phyloP scores from a whole-genome alignment of 2,329 filamentous ascomycete species.

The Biscogniauxia sp. region DNA sequence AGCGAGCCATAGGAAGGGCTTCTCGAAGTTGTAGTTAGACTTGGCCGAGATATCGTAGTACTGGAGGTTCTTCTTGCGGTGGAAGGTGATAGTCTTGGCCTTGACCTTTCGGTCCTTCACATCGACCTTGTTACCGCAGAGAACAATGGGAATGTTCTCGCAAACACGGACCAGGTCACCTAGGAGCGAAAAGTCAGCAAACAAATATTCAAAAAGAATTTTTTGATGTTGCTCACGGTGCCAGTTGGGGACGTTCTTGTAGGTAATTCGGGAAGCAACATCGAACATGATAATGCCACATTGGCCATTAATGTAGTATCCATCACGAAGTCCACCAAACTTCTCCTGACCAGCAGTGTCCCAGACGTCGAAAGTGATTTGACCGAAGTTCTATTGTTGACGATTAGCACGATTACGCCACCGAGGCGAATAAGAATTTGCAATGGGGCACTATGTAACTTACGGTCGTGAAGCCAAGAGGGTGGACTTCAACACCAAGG shows the following conservation, averaged over 20 bases:
- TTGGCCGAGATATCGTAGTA: constrained; percentile 99
- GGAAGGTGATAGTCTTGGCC: constrained; percentile 99
- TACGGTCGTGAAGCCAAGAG: constrained; percentile 96
- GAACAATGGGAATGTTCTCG: constrained; percentile 98
- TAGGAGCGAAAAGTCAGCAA: constrained; percentile 36
- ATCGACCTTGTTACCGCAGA: constrained; percentile 99
- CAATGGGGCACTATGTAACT: constrained; percentile 41
- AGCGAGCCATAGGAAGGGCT: constrained; percentile 99
- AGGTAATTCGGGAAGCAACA: constrained; percentile 98
- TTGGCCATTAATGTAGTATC: constrained; percentile 99
- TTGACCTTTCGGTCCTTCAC: constrained; percentile 99
- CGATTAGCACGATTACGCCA: constrained; percentile 27
- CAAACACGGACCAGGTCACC: constrained; percentile 98
- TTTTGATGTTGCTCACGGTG: constrained; percentile 70
- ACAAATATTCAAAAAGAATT: constrained; percentile 2
- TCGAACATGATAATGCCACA: constrained; percentile 99
- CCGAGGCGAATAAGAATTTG: constrained; percentile 5
- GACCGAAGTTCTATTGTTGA: constrained; percentile 72
- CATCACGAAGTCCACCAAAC: constrained; percentile 98
- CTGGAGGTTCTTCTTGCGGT: constrained; percentile 99
- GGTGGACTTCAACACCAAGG: constrained; percentile 98
- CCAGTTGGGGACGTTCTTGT: constrained; percentile 99
- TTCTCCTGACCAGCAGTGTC: constrained; percentile 99
- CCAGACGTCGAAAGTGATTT: constrained; percentile 99
- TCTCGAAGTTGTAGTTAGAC: constrained; percentile 99